These are phyloP conservation scores for Clonostachys solani DNA, from an alignment of 2,329 filamentous ascomycete species.

Conservation along the genomic window DNA sequence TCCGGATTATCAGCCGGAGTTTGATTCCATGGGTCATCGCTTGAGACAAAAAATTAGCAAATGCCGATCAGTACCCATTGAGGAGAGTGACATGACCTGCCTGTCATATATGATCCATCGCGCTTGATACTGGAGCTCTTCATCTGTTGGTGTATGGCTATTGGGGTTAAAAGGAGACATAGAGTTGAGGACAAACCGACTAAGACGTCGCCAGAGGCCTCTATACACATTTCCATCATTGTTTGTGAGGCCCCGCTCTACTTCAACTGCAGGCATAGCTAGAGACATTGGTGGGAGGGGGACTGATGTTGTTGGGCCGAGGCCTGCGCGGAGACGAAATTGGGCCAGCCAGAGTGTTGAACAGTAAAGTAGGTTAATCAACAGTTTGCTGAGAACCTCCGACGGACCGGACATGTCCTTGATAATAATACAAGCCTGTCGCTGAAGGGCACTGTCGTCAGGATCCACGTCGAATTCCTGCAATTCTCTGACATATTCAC, in stretches of 20 bases:
- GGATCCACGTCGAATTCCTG: constrained; percentile 4
- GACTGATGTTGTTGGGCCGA: no score
- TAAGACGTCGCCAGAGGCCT: no score
- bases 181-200: no score
- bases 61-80: not conserved
- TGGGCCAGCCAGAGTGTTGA: constrained; percentile 10
- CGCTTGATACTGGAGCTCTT: constrained; percentile 25
- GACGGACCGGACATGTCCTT: constrained; percentile 11
- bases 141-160: constrained; percentile 22
- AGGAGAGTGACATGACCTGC: constrained; percentile 6
- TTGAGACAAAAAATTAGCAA: constrained; percentile 9
- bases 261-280: no score
- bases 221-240: no score
- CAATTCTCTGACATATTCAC: constrained; percentile 5
- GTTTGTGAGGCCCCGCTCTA: no score
- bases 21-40: constrained; percentile 55
- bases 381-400: constrained; percentile 15
- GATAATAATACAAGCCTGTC: constrained; percentile 13
- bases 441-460: constrained; percentile 7
- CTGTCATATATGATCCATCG: constrained; percentile 22
- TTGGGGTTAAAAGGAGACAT: constrained; percentile 11
- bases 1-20: constrained; percentile 53
- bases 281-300: no score
- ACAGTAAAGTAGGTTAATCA: constrained; percentile 9
- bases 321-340: constrained; percentile 4